Conservation (phyloP, 305 asterid genomes). For the Salvia sclarea region DNA sequence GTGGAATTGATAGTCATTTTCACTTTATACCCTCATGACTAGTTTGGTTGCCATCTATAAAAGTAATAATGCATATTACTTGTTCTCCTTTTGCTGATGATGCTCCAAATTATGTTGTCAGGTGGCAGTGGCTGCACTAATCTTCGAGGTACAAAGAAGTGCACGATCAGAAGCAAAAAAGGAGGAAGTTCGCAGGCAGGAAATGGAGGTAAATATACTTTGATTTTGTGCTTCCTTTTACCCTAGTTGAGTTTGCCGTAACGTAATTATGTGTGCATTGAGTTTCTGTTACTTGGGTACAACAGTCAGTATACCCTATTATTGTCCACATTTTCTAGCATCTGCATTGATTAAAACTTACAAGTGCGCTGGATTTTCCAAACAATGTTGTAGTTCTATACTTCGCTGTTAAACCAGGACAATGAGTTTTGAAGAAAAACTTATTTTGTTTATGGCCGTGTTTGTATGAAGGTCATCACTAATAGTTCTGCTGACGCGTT, state of each 20-base stretch:
- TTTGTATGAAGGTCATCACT: neutral
- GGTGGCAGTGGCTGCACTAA: slow-evolving; percentile 85
- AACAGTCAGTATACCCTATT: neutral
- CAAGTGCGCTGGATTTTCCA: neutral
- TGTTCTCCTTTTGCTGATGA: neutral
- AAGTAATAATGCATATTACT: neutral
- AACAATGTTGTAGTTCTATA: neutral
- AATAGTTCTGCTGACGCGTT: neutral
- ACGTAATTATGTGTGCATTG: neutral
- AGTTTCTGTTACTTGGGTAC: neutral
- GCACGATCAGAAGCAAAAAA: slow-evolving; percentile 89
- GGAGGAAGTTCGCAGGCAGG: slow-evolving; percentile 78
- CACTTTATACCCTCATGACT: neutral
- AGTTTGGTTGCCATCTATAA: neutral
- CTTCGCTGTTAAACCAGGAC: slow-evolving; percentile 9
- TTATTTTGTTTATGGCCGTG: neutral
- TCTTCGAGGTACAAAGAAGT: slow-evolving; percentile 89
- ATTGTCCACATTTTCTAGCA: neutral
- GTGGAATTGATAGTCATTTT: neutral
- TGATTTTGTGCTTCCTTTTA: neutral
- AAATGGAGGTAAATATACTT: slow-evolving; percentile 65
- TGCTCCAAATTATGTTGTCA: slow-evolving; percentile 31
- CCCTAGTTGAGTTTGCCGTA: slow-evolving; percentile 13
- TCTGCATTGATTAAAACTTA: neutral
- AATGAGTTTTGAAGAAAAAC: neutral